phyloP scores from a whole-genome alignment of 352 stramenopile species.

The Phytophthora fragariaefolia region DNA sequence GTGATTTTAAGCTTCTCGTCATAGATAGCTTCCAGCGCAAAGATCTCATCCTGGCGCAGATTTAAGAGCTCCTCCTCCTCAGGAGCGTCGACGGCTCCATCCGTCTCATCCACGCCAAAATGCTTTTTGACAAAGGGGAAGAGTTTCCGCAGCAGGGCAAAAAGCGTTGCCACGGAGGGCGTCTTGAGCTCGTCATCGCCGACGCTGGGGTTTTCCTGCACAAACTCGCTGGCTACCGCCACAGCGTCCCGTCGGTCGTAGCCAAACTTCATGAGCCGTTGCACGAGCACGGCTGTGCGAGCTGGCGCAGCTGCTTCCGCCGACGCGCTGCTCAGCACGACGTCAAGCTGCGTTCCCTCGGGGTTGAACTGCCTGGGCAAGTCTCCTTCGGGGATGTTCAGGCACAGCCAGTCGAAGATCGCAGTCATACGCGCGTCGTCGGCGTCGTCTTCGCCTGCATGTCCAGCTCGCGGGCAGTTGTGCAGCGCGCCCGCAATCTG shows the following conservation, averaged over 20 bases:
- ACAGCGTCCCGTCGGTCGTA: conserved; percentile 71
- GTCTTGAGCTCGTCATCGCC: conserved; percentile 42
- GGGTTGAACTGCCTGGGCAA: conserved; percentile 89
- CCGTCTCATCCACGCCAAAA: conserved; percentile 38
- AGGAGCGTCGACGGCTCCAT: conserved; percentile 14
- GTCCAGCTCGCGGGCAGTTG: conserved; percentile 13
- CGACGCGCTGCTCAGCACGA: conserved; percentile 49
- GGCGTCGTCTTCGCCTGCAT: conserved; percentile 18
- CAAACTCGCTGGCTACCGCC: conserved; percentile 51
- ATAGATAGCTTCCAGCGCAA: conserved; percentile 86
- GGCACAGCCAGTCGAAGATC: conserved; percentile 83
- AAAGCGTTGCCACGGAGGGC: conserved; percentile 46
- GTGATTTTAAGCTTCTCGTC: conserved; percentile 65
- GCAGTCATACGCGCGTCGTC: conserved; percentile 39
- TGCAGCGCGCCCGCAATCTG: conserved; percentile 65
- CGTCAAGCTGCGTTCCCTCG: conserved; percentile 90
- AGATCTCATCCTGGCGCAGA: conserved; percentile 75
- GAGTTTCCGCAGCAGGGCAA: conserved; percentile 48
- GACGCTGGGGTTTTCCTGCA: conserved; percentile 26
- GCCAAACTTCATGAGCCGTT: conserved; percentile 81
- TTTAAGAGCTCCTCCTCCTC: conserved; percentile 55
- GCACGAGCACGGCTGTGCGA: conserved; percentile 54
- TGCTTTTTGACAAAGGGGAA: conserved; percentile 53
- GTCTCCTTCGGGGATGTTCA: conserved; percentile 77
- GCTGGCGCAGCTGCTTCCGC: conserved; percentile 17